Conservation (phyloP, 768 basidiomycete genomes). For the Mycena indigotica region DNA sequence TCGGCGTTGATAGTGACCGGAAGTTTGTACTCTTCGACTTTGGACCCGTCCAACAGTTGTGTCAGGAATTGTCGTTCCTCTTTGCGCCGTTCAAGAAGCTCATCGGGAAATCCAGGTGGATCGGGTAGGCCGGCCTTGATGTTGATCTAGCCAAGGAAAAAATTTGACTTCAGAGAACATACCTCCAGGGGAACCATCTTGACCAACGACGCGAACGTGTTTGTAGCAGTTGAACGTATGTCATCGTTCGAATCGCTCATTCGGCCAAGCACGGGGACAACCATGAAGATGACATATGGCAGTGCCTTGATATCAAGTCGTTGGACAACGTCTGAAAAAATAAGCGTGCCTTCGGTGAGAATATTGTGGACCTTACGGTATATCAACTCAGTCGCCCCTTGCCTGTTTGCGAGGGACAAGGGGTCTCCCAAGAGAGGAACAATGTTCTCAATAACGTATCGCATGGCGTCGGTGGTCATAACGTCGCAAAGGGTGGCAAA, state of each 20-base stretch:
- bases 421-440: constrained; percentile 84
- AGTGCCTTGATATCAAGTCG: constrained; percentile 90
- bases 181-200: constrained; percentile 99
- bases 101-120: constrained; percentile 88
- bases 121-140: constrained; percentile 92
- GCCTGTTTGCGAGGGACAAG: constrained; percentile 69
- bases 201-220: constrained; percentile 93
- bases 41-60: constrained; percentile 92
- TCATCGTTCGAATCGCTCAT: constrained; percentile 96
- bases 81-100: constrained; percentile 82
- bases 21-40: constrained; percentile 87
- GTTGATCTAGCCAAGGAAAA: background rate
- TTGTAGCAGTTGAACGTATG: constrained; percentile 91
- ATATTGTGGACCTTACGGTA: constrained; percentile 69
- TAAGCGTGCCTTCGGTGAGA: constrained; percentile 14
- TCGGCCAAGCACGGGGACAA: constrained; percentile 93
- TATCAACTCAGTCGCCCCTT: constrained; percentile 88
- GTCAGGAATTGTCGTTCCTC: constrained; percentile 88
- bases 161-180: constrained; percentile 19
- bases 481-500: constrained; percentile 87
- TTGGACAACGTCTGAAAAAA: constrained; percentile 79
- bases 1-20: constrained; percentile 91
- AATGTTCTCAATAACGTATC: constrained; percentile 81
- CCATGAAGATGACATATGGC: constrained; percentile 95
- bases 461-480: constrained; percentile 86